These are phyloP conservation scores for Pythium phragmiticola DNA, from an alignment of 352 stramenopile species.

Conservation along the genomic window DNA sequence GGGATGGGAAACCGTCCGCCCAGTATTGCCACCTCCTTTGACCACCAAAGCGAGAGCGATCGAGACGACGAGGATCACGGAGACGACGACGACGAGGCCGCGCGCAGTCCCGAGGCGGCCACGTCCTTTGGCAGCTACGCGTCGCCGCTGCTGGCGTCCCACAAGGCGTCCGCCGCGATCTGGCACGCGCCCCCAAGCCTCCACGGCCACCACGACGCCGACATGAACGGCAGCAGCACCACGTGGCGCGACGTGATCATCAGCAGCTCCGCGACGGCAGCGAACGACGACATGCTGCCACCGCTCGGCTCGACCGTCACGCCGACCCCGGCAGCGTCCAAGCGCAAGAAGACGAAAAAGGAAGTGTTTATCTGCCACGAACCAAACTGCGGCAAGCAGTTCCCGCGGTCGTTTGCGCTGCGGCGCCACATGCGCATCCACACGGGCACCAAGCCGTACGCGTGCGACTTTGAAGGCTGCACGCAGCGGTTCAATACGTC, in stretches of 20 bases:
- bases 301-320: constrained; percentile 10
- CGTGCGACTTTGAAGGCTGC: constrained; percentile 75
- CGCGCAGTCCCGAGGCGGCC: constrained; percentile 13
- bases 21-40: not conserved
- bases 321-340: constrained; percentile 18
- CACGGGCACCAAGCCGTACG: constrained; percentile 81
- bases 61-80: not conserved
- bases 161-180: constrained; percentile 16
- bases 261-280: not conserved
- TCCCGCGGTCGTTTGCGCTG: constrained; percentile 81
- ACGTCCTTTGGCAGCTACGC: constrained; percentile 10
- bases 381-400: constrained; percentile 81
- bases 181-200: constrained; percentile 13
- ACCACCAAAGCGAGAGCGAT: not conserved
- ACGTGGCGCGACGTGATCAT: constrained; percentile 28
- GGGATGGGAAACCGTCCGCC: constrained; percentile 17
- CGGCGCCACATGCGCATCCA: constrained; percentile 84
- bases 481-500: constrained; percentile 85
- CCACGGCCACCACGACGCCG: constrained; percentile 3
- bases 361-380: constrained; percentile 72
- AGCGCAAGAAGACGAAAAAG: constrained; percentile 51
- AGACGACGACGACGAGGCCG: constrained; percentile 2
- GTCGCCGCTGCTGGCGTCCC: constrained; percentile 6
- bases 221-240: constrained; percentile 17
- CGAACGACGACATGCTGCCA: not conserved